phyloP scores from a whole-genome alignment of 192 early-diverging fungal genomes.

The Lobosporangium transversale region DNA sequence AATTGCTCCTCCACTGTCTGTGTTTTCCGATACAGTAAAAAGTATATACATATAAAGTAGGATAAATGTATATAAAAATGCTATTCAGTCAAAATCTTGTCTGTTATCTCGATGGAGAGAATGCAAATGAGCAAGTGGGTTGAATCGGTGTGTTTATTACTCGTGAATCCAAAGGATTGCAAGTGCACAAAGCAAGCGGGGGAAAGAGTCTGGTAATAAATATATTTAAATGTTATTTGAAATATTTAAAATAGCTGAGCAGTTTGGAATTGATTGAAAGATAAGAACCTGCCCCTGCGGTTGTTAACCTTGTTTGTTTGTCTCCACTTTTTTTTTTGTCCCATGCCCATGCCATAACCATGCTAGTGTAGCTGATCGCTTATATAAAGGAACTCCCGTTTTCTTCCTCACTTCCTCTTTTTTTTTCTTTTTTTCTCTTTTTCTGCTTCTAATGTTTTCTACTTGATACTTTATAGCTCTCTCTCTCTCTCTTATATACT shows the following conservation, averaged over 20 bases:
- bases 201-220: too few species aligned
- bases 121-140: background rate
- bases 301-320: conserved; percentile 22
- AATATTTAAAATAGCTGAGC: too few species aligned
- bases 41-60: too few species aligned
- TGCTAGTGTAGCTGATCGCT: conserved; percentile 15
- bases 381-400: background rate
- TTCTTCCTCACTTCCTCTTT: conserved; percentile 2
- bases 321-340: conserved; percentile 53
- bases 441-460: conserved; percentile 17
- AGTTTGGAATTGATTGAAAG: too few species aligned
- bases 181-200: background rate
- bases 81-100: too few species aligned
- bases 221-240: too few species aligned
- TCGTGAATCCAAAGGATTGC: background rate
- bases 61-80: too few species aligned
- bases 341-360: conserved; percentile 4
- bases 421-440: conserved; percentile 13
- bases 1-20: too few species aligned
- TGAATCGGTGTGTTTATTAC: conserved; percentile 7
- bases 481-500: conserved; percentile 19
- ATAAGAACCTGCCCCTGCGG: too few species aligned
- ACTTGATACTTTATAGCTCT: too few species aligned
- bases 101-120: conserved; percentile 3
- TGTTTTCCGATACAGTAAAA: too few species aligned